A percentile compares a stretch with the other conserved stretches of the same genome.
Conservation (phyloP, 192 early-diverging fungal genomes). For the Ambispora gerdemannii region DNA sequence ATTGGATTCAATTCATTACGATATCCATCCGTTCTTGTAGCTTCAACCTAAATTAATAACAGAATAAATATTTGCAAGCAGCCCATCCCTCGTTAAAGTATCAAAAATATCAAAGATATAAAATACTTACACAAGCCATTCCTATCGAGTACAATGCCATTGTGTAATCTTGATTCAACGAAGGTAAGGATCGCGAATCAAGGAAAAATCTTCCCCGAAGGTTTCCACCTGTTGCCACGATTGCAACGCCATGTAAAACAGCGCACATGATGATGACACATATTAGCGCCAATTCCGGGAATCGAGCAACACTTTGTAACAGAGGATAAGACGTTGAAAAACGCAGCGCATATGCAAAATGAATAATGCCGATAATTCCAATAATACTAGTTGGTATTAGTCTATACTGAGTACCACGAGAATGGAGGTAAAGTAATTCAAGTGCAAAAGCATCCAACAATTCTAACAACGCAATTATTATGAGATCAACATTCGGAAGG, state of each 20-base stretch:
- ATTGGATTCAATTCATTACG: conserved; percentile 45
- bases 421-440: conserved; percentile 41
- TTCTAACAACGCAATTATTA: conserved; percentile 43
- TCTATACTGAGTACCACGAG: conserved; percentile 38
- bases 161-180: conserved; percentile 42
- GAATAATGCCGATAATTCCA: conserved; percentile 41
- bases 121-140: conserved; percentile 33
- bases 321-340: conserved; percentile 39
- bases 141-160: conserved; percentile 48
- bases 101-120: too few species aligned
- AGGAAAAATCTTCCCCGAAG: conserved; percentile 44
- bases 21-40: conserved; percentile 42
- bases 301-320: conserved; percentile 40
- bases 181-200: conserved; percentile 40
- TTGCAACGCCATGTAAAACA: conserved; percentile 40
- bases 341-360: conserved; percentile 41
- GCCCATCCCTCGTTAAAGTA: too few species aligned
- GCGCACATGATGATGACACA: conserved; percentile 42
- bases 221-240: conserved; percentile 44
- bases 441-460: conserved; percentile 41
- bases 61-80: too few species aligned
- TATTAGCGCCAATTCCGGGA: conserved; percentile 47
- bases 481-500: conserved; percentile 37
- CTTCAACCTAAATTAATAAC: conserved; percentile 36
- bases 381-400: conserved; percentile 43